Evolutionary conservation across 495 filamentous ascomycete genomes (phyloP), one percentile per base, ranked within the genome.

Genomic region (Xylaria venustula): DNA sequence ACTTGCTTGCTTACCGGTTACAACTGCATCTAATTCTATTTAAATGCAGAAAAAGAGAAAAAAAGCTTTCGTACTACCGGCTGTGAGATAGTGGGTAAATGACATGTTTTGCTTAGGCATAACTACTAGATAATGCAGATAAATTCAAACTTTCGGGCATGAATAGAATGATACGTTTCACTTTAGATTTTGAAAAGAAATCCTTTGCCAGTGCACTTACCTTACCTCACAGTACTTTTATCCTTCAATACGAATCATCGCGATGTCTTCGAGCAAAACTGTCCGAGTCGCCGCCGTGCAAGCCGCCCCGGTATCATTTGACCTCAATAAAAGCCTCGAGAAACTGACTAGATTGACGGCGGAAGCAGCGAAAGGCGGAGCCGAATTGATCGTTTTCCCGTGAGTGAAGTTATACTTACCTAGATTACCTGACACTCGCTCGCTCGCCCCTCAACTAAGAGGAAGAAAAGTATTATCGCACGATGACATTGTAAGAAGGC

Each of bases 331-430:
- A 42, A 79, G 75, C 26, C 63, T 77, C 3, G 52, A 73, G 45
- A 80, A 81, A 34, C 64, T 74, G 15, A 67, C 67, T 4, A 63
- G 45, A 7, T 62, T 81, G 26, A 75, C 77, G 40, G 68, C 71
- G 28, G 61, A 78, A 54, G 79, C 79, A 2, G 77, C 79, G 17
- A 49, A 51, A 45, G 67, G 68, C 41, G 68, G 68, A n/a, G 79
- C 78, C 22, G 69, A 81, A 26, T 68, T 83, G 44, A 64, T 83
- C 32, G 79, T 77, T 32, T 82, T 82, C 69, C 81, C 79, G 40
- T 73, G 54, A 59, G 53, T 55, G 14, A 14, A 12, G 19, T 52
- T 9, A 4, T 20, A 17, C 20, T 1, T 50, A 17, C 48, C 9
- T 50, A 11, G 7, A 49, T 12, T 9, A 22, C 17, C 48, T 20